Evolutionary conservation across 345 rosid species (phyloP).

Genomic region (Clausena lansium): DNA sequence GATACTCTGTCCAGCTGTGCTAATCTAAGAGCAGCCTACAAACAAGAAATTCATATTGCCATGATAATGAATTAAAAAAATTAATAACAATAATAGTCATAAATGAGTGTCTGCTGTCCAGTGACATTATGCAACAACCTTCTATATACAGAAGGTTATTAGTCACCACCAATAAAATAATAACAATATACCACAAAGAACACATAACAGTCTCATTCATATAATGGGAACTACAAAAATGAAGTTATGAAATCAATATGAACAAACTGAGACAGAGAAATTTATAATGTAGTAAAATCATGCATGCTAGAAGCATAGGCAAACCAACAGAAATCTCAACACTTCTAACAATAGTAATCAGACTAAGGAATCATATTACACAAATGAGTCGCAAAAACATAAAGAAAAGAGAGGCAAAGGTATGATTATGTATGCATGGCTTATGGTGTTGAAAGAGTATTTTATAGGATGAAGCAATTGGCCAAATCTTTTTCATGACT

Average conservation of each 20-base stretch:
- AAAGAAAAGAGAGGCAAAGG: neutral
- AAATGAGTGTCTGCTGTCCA: neutral
- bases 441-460: neutral
- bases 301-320: neutral
- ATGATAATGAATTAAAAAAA: neutral
- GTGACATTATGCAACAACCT: slow-evolving; percentile 5
- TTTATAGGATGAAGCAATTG: neutral
- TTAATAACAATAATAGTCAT: too few relatives aligned
- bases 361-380: neutral
- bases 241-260: neutral
- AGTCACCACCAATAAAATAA: neutral
- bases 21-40: slow-evolving; percentile 84
- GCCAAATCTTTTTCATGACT: neutral
- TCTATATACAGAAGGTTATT: neutral
- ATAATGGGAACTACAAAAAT: neutral
- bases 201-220: neutral
- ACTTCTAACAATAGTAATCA: neutral
- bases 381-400: neutral
- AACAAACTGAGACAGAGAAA: neutral
- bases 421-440: neutral
- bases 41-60: slow-evolving; percentile 17
- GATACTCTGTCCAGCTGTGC: slow-evolving; percentile 85
- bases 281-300: neutral
- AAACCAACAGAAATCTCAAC: neutral
- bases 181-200: neutral